phyloP scores from a whole-genome alignment of 2,329 filamentous ascomycete genomes.

The Talaromyces verruculosus region DNA sequence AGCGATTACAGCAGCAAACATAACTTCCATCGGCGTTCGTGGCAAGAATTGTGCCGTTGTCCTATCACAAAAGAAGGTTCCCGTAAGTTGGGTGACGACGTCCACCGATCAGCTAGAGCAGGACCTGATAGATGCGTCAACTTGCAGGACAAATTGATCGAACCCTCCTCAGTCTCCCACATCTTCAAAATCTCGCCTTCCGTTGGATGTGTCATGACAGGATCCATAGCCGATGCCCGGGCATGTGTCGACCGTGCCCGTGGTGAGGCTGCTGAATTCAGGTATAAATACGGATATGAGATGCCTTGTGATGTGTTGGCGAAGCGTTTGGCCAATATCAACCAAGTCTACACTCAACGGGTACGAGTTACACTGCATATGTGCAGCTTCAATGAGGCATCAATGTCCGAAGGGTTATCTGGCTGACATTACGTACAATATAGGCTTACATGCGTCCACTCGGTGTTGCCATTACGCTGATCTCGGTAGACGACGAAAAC shows the following conservation, averaged over 20 bases:
- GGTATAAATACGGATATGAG: conserved; percentile 98
- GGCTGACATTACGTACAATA: conserved; percentile 6
- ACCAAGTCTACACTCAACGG: conserved; percentile 96
- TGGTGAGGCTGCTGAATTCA: conserved; percentile 94
- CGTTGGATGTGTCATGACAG: conserved; percentile 97
- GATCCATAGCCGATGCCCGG: conserved; percentile 94
- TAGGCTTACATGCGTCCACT: conserved; percentile 97
- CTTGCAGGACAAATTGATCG: conserved; percentile 92
- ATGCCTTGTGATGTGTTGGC: conserved; percentile 98
- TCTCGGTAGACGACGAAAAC: conserved; percentile 87
- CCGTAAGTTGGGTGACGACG: conserved; percentile 61
- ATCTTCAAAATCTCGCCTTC: conserved; percentile 96
- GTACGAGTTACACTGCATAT: conserved; percentile 54
- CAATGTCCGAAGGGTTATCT: not conserved
- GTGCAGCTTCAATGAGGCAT: not conserved
- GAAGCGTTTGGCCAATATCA: conserved; percentile 97
- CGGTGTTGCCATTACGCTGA: conserved; percentile 90
- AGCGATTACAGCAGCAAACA: conserved; percentile 98
- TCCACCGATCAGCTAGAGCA: not conserved
- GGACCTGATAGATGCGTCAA: not conserved
- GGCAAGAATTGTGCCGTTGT: conserved; percentile 98
- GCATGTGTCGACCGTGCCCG: conserved; percentile 90
- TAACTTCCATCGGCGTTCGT: conserved; percentile 93
- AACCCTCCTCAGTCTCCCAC: conserved; percentile 93
- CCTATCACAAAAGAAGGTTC: conserved; percentile 98